Evolutionary conservation across 176 grass and related monocot genomes (phyloP), one percentile per base, ranked within the genome.

Genomic region (Ensete ventricosum): DNA sequence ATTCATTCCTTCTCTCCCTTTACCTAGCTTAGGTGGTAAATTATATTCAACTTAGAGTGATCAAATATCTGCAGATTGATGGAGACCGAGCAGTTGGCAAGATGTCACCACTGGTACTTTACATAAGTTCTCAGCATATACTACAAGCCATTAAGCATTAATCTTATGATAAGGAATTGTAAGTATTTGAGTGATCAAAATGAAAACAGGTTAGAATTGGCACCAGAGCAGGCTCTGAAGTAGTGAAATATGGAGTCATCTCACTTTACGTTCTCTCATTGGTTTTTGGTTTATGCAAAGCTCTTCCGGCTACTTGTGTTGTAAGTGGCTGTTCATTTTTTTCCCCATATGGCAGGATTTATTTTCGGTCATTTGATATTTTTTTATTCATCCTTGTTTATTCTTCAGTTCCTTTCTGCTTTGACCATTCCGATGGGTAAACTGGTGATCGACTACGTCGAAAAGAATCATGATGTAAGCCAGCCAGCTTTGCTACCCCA

Each of bases 31-130:
- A 9, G 50, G 29, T 58, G 24, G 9, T 19, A 3, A 20, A 48
- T 86, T 50, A 77, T 76, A 14, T 76, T 43, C 34, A 50, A 52
- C 50, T 75, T 19, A 81, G 22, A 23, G 14, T 50, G 0, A 51
- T 23, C 77, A 29, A 69, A 52, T 19, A 75, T 72, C 17, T 85
- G 8, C 82, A 96, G 93, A 93, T 93, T 57, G 90, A 93, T 20
- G 93, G 85, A 85, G 93, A 97, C 51, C 74, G 65, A 58, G 83
- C 87, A 48, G 93, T 90, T 67, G 90, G 88, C 69, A 97, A 97
- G 83, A 90, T 97, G 81, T 97, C 93, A 69, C 93, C 93, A 12
- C 74, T 96, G 87, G 93, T 96, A 96, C 50, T 76, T 17, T 52
- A 16, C 19, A 57, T 73, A 74, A 17, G 14, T 50, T 11, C 13